phyloP scores from a whole-genome alignment of 495 filamentous ascomycete species.

The Aspergillus funiculosus region DNA sequence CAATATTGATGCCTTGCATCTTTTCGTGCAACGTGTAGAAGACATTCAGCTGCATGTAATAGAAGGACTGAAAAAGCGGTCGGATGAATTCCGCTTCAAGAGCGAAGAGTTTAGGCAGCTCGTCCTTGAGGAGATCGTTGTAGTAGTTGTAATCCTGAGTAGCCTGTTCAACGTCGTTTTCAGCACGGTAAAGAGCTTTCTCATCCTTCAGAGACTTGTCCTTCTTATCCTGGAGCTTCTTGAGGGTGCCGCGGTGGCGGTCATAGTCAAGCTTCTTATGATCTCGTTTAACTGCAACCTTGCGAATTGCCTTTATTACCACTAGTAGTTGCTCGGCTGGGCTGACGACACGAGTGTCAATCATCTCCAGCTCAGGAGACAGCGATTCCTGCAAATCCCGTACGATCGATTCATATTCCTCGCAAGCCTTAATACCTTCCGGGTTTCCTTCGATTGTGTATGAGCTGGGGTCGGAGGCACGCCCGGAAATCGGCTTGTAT shows the following conservation, averaged over 20 bases:
- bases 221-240: constrained; percentile 97
- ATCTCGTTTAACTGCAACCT: constrained; percentile 81
- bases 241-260: constrained; percentile 69
- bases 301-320: constrained; percentile 91
- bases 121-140: constrained; percentile 93
- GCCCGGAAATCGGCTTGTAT: constrained; percentile 96
- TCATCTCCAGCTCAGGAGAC: constrained; percentile 93
- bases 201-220: constrained; percentile 95
- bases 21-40: constrained; percentile 98
- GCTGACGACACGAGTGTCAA: constrained; percentile 82
- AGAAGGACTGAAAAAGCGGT: constrained; percentile 97
- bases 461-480: constrained; percentile 87
- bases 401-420: constrained; percentile 92
- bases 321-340: constrained; percentile 93
- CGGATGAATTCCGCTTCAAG: constrained; percentile 97
- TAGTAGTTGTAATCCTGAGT: constrained; percentile 96
- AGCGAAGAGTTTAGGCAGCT: constrained; percentile 84
- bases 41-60: constrained; percentile 99
- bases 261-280: constrained; percentile 98
- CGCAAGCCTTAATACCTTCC: constrained; percentile 92
- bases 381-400: constrained; percentile 84
- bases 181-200: constrained; percentile 92
- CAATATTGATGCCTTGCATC: constrained; percentile 95
- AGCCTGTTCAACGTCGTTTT: constrained; percentile 83
- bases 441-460: constrained; percentile 75